Conservation (phyloP, 495 filamentous ascomycete species). For the Hypoxylon trugodes region DNA sequence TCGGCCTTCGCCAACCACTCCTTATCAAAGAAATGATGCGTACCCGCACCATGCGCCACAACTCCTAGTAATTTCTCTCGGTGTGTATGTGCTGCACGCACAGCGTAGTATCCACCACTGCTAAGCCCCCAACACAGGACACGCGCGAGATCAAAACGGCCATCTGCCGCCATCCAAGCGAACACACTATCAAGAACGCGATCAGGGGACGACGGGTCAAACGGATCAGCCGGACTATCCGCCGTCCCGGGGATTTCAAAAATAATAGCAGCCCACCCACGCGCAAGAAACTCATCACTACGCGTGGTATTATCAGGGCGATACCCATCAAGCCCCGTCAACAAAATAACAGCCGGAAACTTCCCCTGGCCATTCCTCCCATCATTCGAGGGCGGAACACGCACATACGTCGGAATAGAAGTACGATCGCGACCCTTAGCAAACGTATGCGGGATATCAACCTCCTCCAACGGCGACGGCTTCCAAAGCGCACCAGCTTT, state of each 20-base stretch:
- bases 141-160: conserved; percentile 66
- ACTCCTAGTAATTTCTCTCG: conserved; percentile 62
- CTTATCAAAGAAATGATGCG: conserved; percentile 71
- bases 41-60: conserved; percentile 77
- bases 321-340: conserved; percentile 83
- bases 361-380: conserved; percentile 45
- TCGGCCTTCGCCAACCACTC: conserved; percentile 74
- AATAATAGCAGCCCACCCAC: conserved; percentile 68
- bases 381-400: conserved; percentile 54
- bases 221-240: conserved; percentile 73
- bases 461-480: conserved; percentile 63
- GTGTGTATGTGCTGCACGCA: conserved; percentile 78
- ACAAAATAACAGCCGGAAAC: conserved; percentile 69
- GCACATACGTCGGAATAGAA: conserved; percentile 71
- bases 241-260: conserved; percentile 84
- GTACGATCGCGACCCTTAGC: conserved; percentile 58
- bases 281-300: conserved; percentile 68
- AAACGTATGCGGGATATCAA: conserved; percentile 66
- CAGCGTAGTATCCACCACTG: conserved; percentile 79
- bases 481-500: conserved; percentile 66
- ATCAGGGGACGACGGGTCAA: conserved; percentile 57
- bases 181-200: conserved; percentile 72
- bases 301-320: conserved; percentile 79
- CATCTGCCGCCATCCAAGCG: conserved; percentile 67
- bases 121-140: conserved; percentile 78